These are phyloP conservation scores for Amylocarpus encephaloides DNA, from an alignment of 2,329 filamentous ascomycete species.

Conservation along the genomic window DNA sequence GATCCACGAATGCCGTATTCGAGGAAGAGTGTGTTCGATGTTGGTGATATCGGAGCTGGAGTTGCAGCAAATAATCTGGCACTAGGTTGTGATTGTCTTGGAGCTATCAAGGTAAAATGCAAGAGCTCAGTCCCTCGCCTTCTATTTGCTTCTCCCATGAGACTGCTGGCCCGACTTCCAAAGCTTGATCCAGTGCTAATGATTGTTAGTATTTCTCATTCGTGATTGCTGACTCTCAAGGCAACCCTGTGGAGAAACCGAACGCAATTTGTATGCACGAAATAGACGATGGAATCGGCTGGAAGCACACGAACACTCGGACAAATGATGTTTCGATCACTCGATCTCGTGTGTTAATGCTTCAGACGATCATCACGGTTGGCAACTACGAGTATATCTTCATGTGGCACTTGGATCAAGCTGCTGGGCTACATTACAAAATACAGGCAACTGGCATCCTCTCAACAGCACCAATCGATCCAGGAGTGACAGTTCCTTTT, in stretches of 20 bases:
- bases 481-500: conserved; percentile 44
- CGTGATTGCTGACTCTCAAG: conserved; percentile 44
- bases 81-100: conserved; percentile 63
- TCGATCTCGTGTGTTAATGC: conserved; percentile 22
- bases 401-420: conserved; percentile 56
- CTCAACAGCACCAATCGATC: conserved; percentile 45
- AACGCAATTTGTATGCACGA: conserved; percentile 66
- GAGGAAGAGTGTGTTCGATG: conserved; percentile 63
- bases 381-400: conserved; percentile 68
- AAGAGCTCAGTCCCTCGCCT: not conserved
- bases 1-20: conserved; percentile 57
- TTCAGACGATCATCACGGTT: conserved; percentile 41
- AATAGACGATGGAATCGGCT: conserved; percentile 61
- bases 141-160: not conserved
- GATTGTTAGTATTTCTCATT: conserved; percentile 45
- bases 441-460: conserved; percentile 62
- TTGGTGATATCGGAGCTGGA: conserved; percentile 60
- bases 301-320: conserved; percentile 61
- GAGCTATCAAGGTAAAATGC: conserved; percentile 47
- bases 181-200: not conserved
- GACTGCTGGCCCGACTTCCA: not conserved
- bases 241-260: conserved; percentile 45
- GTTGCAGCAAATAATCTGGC: conserved; percentile 60
- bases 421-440: conserved; percentile 56
- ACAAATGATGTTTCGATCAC: conserved; percentile 21